These are phyloP conservation scores for Cladobotryum mycophilum DNA, from an alignment of 2,329 filamentous ascomycete genomes.

Conservation along the genomic window DNA sequence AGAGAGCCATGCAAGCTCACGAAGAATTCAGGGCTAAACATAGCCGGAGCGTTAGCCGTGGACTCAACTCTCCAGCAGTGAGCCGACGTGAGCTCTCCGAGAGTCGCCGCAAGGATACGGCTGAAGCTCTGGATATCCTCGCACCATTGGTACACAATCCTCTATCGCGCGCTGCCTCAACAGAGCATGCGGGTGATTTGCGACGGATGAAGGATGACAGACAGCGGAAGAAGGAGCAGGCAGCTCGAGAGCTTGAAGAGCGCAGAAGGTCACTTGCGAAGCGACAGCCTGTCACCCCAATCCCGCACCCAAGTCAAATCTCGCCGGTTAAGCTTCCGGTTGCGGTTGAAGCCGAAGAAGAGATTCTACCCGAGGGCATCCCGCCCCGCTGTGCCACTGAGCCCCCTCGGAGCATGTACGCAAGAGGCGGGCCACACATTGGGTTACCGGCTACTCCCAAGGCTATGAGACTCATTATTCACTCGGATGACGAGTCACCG, in stretches of 20 bases:
- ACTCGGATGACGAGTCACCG: conserved; percentile 39
- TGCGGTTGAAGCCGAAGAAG: conserved; percentile 39
- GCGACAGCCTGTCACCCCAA: conserved; percentile 70
- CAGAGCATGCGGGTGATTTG: conserved; percentile 48
- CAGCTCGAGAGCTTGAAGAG: conserved; percentile 81
- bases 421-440: conserved; percentile 47
- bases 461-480: conserved; percentile 79
- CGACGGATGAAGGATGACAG: conserved; percentile 53
- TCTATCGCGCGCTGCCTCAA: conserved; percentile 31
- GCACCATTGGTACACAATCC: conserved; percentile 20
- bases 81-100: conserved; percentile 33
- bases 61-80: conserved; percentile 29
- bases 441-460: conserved; percentile 87
- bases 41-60: conserved; percentile 44
- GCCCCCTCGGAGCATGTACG: conserved; percentile 49
- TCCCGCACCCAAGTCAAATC: conserved; percentile 64
- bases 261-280: conserved; percentile 77
- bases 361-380: conserved; percentile 35
- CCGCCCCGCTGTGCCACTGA: conserved; percentile 56
- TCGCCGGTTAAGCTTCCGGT: conserved; percentile 20
- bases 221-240: conserved; percentile 63
- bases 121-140: conserved; percentile 26
- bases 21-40: conserved; percentile 52
- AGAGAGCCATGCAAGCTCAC: conserved; percentile 45
- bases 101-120: conserved; percentile 28